Base-by-base conservation (phyloP, 2,329 filamentous ascomycete genomes). In the Aspergillus pseudoglaucus region DNA sequence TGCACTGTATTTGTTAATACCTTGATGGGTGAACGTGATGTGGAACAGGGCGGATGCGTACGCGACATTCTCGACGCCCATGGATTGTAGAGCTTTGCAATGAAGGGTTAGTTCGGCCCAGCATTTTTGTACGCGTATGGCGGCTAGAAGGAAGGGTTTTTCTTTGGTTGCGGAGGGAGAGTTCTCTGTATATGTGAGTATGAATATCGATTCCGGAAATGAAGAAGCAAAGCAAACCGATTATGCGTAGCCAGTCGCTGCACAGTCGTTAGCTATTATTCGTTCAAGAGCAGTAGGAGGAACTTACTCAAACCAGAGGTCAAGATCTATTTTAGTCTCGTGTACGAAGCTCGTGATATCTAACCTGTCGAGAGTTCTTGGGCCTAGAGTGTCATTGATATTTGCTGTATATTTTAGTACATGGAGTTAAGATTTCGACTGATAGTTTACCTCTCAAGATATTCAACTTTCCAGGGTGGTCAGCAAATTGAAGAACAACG, bases 91-190 rank as follows among this genome's bases (percentile, higher is more conserved):
- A 0, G 75, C 77, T 56, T 76, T 75, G 42, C 77, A 75, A 48
- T 77, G 65, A 1, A 77, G 68, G 56, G 78, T 78, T 39, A 76
- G 74, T 14, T 76, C 68, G 1, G 75, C 72, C 77, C 77, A 81
- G 52, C 75, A 75, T 49, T 72, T 71, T 53, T 80, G 77, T 0
- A 80, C 72, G 2, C 69, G 67, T 1, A 80, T 60, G 17, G 79
- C 78, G 4, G 74, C 60, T 0, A 72, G 51, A 1, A 75, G 59
- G 45, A 66, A 70, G 1, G 67, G 64, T 27, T 59, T 61, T 38
- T 73, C 69, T 20, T 60, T 45, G 37, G 57, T 53, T 14, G 59
- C 53, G 1, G 60, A 37, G 10, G 47, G 56, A 47, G 54, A 70
- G 51, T 45, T 59, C 52, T 56, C 61, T 63, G 56, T 47, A 4